A percentile compares a stretch with the other conserved stretches of the same genome.
Conservation (phyloP, 2,329 filamentous ascomycete genomes). For the Xylariaceae sp. region DNA sequence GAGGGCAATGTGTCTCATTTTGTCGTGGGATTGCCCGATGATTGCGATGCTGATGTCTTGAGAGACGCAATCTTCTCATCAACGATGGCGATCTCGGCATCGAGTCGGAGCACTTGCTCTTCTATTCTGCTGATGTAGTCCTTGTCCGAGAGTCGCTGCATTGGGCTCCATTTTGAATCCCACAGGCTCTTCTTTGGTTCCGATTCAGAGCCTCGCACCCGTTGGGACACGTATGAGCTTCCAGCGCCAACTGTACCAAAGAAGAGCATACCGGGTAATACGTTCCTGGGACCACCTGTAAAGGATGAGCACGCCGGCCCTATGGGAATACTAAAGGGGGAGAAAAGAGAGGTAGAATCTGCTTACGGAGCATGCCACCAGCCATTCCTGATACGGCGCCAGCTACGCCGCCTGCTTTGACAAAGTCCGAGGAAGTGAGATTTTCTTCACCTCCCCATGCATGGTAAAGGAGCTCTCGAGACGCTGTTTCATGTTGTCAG, state of each 20-base stretch:
- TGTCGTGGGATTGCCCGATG: slow-evolving; percentile 5
- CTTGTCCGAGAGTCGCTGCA: slow-evolving; percentile 62
- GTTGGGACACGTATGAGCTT: slow-evolving; percentile 29
- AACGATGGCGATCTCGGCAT: slow-evolving; percentile 72
- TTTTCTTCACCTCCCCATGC: slow-evolving; percentile 47
- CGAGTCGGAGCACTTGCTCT: slow-evolving; percentile 64
- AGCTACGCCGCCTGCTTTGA: slow-evolving; percentile 63
- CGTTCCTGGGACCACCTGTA: slow-evolving; percentile 48
- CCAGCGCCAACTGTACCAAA: slow-evolving; percentile 42
- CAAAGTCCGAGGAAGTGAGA: slow-evolving; percentile 53
- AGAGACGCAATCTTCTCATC: slow-evolving; percentile 63
- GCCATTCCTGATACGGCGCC: slow-evolving; percentile 63
- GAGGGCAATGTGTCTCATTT: slow-evolving; percentile 3
- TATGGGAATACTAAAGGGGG: neutral
- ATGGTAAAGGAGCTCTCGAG: slow-evolving; percentile 43
- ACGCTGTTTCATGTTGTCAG: slow-evolving; percentile 36
- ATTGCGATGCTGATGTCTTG: slow-evolving; percentile 20
- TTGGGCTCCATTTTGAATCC: slow-evolving; percentile 66
- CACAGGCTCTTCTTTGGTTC: slow-evolving; percentile 34
- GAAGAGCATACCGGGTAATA: slow-evolving; percentile 47
- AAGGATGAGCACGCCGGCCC: slow-evolving; percentile 14
- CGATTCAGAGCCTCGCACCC: slow-evolving; percentile 11
- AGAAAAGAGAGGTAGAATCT: neutral
- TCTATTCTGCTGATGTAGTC: slow-evolving; percentile 66
- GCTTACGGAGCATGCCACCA: slow-evolving; percentile 51